phyloP scores from a whole-genome alignment of 257 asterid genomes.

The Solanum chiquidenum region DNA sequence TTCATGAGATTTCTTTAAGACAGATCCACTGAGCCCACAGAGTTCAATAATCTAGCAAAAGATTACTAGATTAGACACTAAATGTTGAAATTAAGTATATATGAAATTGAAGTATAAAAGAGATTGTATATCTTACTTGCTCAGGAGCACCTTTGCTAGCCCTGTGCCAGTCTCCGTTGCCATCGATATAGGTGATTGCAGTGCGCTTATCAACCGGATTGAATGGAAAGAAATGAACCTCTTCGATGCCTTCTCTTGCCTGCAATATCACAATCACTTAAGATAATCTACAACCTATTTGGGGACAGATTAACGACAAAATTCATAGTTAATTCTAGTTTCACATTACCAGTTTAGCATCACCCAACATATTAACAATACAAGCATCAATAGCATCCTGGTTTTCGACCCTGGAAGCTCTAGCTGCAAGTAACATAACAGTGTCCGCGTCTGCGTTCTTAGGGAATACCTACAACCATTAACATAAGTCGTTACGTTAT shows the following conservation, averaged over 20 bases:
- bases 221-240: conserved; percentile 85
- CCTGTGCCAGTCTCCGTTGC: conserved; percentile 60
- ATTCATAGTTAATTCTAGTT: too few species aligned
- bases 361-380: conserved; percentile 62
- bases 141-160: conserved; percentile 94
- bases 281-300: neutral
- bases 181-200: conserved; percentile 63
- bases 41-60: conserved; percentile 41
- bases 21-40: conserved; percentile 33
- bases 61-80: neutral
- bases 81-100: neutral
- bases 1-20: conserved; percentile 29
- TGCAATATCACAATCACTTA: conserved; percentile 45
- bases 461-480: conserved; percentile 29
- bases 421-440: conserved; percentile 49
- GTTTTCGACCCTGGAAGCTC: conserved; percentile 82
- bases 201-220: conserved; percentile 87
- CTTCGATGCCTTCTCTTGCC: conserved; percentile 77
- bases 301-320: neutral
- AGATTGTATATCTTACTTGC: conserved; percentile 33
- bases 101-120: neutral
- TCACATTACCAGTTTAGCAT: conserved; percentile 54
- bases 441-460: conserved; percentile 37
- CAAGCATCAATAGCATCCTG: conserved; percentile 93
- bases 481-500: conserved; percentile 25